Evolutionary conservation across 495 filamentous ascomycete genomes (phyloP).

Genomic region (Filosporella fistucella): DNA sequence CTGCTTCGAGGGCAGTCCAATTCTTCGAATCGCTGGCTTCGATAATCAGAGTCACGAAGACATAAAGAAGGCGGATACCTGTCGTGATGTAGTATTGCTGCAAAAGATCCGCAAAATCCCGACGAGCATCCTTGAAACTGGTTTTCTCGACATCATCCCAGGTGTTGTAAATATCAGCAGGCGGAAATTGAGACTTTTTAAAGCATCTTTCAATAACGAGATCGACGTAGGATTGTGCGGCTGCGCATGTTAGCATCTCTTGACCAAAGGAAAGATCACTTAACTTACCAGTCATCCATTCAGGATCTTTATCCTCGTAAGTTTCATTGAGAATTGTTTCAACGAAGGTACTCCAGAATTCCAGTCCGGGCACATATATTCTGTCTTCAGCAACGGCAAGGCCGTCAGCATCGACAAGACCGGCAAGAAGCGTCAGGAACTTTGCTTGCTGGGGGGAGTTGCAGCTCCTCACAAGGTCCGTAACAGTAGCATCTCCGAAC

Average conservation of each 20-base stretch:
- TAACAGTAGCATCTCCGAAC: slow-evolving; percentile 57
- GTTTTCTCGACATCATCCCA: slow-evolving; percentile 72
- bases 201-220: slow-evolving; percentile 55
- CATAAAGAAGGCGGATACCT: slow-evolving; percentile 61
- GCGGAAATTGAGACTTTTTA: slow-evolving; percentile 59
- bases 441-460: slow-evolving; percentile 38
- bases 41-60: slow-evolving; percentile 62
- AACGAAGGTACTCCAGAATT: slow-evolving; percentile 78
- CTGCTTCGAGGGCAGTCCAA: slow-evolving; percentile 79
- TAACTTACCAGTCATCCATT: too few species aligned
- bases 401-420: slow-evolving; percentile 65
- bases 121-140: slow-evolving; percentile 72
- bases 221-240: slow-evolving; percentile 36
- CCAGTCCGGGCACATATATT: slow-evolving; percentile 69
- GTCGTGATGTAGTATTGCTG: slow-evolving; percentile 70
- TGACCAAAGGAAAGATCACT: too few species aligned
- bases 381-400: slow-evolving; percentile 72
- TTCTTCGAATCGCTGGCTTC: slow-evolving; percentile 50
- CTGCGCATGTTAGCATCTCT: too few species aligned
- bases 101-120: slow-evolving; percentile 77
- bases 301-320: slow-evolving; percentile 24
- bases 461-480: slow-evolving; percentile 37
- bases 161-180: slow-evolving; percentile 37
- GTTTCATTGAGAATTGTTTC: slow-evolving; percentile 47
- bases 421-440: slow-evolving; percentile 48